Base-by-base conservation (phyloP, 148 eudicot species). In the Persicaria maculosa region DNA sequence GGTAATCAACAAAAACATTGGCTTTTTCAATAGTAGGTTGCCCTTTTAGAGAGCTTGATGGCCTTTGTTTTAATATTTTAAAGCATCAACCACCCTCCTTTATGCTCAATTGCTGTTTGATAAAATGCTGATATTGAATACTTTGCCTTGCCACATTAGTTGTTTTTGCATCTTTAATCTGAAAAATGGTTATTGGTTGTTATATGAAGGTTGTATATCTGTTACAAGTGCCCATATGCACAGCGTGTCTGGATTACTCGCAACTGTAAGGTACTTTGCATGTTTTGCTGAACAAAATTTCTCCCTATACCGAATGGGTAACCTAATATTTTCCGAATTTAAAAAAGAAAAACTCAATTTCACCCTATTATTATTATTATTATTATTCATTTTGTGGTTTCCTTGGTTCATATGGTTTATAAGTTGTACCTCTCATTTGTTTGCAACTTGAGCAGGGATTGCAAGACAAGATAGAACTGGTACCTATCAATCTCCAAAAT, bases 181-280 rank as follows among this genome's bases (percentile, higher is more conserved):
- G 55, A 59, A 70, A 14, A 5, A 10, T 55, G 31, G 40, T 8
- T 40, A 22, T 22, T 44, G 22, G 43, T 17, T 52, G 5, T 31
- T 17, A 11, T 47, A 4, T 84, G 61, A 81, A 89, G 93, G 91
- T 76, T 91, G 74, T 91, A 91, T 61, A 87, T 87, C 72, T 83
- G 89, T 53, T 89, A 89, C 77, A 73, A 84, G 40, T 91, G 97
- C 82, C 93, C 97, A 4, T 91, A 81, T 86, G 97, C 91, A n/a
- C 93, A 91, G 73, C 88, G 93, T 9, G 83, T 53, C 47, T 91
- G 90, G 90, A 91, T 91, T 58, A 74, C 89, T n/a, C 86, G 91
- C 58, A 89, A 89, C 65, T 89, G 88, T 74, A 87, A 89, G 93
- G 91, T 86, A 72, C 11, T 61, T 48, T 65, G 58, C 8, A 4